Base-by-base conservation (phyloP, 257 asterid species). In the Salvia splendens region DNA sequence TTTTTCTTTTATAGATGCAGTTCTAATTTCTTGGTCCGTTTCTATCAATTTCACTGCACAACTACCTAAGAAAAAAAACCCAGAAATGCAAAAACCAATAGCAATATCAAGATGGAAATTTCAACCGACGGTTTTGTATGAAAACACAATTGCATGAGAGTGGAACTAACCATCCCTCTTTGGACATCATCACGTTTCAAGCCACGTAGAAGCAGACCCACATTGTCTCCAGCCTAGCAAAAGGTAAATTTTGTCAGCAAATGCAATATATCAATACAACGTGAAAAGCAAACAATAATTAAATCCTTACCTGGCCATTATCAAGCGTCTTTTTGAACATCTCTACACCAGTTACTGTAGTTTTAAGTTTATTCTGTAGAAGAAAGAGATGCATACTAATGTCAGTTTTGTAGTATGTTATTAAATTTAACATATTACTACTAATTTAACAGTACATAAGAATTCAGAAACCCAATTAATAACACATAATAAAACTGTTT, bases 281-380 rank as follows among this genome's bases (percentile, higher is more conserved):
- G 36, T 16, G n/a, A 20, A 15, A 41, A 24, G 55, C 52, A 8
- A 43, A 56, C 30, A 49, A 24, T 10, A 55, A 50, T 41, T 45
- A 55, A 46, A 33, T 36, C 32, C 76, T 82, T 72, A 91, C 99
- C 85, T 94, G 97, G 65, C 99, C 99, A 78, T 35, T 47, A 80
- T 94, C 99, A 78, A 94, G 79, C 30, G 84, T 87, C 86, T 94
- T 94, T 86, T 89, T 94, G 88, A 94, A 94, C 99, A 94, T 94
- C 80, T 94, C 98, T 55, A 94, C 99, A 54, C 99, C 99, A 72
- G 99, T 94, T 41, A 89, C 98, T 10, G 87, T 83, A 65, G 96
- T 85, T 84, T 94, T 94, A 55, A 85, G 15, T 74, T 82, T 87
- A 52, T 86, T 88, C 99, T 94, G 81, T 45, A 64, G 76, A 38